Conservation (phyloP, 805 yeast genomes). For the Zygosaccharomyces kombuchaensis region DNA sequence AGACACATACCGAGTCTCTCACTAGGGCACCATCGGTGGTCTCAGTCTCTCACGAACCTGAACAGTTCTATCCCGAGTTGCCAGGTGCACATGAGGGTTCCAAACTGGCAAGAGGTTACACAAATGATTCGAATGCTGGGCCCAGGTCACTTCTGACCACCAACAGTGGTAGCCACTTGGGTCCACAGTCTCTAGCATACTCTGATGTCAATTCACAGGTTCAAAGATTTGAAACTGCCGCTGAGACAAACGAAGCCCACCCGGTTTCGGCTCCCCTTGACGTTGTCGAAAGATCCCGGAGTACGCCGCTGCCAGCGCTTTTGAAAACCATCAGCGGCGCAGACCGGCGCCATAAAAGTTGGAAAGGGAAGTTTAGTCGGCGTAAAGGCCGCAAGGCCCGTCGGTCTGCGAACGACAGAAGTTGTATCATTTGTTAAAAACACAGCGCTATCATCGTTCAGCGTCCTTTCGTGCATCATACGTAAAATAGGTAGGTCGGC, state of each 20-base stretch:
- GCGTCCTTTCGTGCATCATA: not conserved
- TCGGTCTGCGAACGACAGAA: constrained; percentile 2
- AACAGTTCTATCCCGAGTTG: constrained; percentile 12
- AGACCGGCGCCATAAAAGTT: constrained; percentile 18
- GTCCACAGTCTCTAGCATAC: constrained; percentile 1
- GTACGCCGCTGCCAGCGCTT: constrained; percentile 25
- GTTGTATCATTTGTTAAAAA: constrained; percentile 11
- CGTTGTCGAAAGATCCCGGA: constrained; percentile 30
- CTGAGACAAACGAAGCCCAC: not conserved
- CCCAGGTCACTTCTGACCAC: constrained; percentile 31
- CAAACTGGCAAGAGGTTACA: not conserved
- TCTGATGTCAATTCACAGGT: not conserved
- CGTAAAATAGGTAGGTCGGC: not conserved
- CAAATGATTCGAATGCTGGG: constrained; percentile 12
- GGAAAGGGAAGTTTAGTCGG: constrained; percentile 23
- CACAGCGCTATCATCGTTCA: not conserved
- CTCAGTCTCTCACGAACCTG: constrained; percentile 14
- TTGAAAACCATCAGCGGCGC: constrained; percentile 18
- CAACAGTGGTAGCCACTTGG: constrained; percentile 34
- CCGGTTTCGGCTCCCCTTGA: not conserved
- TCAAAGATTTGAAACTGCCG: not conserved
- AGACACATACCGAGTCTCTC: not conserved
- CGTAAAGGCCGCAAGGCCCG: constrained; percentile 7
- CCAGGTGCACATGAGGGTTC: not conserved
- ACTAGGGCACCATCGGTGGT: constrained; percentile 1